A percentile compares a stretch with the other conserved stretches of the same genome.
phyloP scores from a whole-genome alignment of 257 asterid genomes.

The Solanum chilense region DNA sequence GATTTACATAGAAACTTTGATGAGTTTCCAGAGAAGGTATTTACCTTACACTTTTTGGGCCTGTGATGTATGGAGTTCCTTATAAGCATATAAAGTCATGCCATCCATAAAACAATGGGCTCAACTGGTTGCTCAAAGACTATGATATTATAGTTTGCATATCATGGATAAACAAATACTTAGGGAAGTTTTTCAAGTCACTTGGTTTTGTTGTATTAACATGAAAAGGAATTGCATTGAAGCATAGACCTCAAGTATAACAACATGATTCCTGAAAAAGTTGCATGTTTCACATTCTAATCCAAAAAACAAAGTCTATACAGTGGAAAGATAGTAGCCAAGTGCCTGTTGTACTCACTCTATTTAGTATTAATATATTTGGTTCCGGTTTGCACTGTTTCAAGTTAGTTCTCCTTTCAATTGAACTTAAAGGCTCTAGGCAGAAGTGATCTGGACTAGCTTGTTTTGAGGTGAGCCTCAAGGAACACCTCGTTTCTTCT shows the following conservation, averaged over 20 bases:
- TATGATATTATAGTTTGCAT: neutral
- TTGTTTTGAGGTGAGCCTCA: neutral
- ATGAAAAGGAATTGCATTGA: neutral
- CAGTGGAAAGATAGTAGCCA: neutral
- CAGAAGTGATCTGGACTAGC: neutral
- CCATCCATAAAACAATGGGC: neutral
- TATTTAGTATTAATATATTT: neutral
- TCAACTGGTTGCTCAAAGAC: neutral
- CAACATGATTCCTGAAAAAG: neutral
- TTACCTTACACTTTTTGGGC: neutral
- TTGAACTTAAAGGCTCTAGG: neutral
- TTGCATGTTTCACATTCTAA: neutral
- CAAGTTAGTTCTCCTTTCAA: neutral
- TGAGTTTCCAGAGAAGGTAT: conserved; percentile 35
- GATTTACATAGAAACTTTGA: conserved; percentile 31
- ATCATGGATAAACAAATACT: neutral
- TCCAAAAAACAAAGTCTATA: neutral
- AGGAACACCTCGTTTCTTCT: neutral
- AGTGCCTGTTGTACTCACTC: neutral
- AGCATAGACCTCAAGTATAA: neutral
- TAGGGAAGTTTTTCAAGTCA: neutral
- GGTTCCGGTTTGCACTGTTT: neutral
- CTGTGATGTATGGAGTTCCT: neutral
- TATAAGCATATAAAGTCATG: neutral
- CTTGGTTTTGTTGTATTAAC: neutral